A percentile compares a stretch with the other conserved stretches of the same genome.
These are phyloP conservation scores for Margaritispora aquatica DNA, from an alignment of 495 filamentous ascomycete species.

Conservation along the genomic window DNA sequence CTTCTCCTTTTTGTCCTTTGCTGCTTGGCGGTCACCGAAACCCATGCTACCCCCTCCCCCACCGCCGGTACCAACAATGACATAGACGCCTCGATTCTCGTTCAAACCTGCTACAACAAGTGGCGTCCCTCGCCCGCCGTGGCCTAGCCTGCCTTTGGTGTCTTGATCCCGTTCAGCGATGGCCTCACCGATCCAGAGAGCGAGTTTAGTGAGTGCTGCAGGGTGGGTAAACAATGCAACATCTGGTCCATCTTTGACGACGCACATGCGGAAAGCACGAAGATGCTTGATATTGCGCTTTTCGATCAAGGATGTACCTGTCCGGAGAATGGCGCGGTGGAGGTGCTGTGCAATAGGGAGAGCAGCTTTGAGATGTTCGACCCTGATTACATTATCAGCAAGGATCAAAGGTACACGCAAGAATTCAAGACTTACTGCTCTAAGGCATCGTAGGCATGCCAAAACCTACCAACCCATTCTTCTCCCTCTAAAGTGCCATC, in stretches of 20 bases:
- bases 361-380: conserved; percentile 68
- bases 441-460: conserved; percentile 89
- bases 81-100: conserved; percentile 82
- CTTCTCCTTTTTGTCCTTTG: conserved; percentile 52
- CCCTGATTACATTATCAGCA: conserved; percentile 34
- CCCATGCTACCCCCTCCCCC: conserved; percentile 43
- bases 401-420: conserved; percentile 7
- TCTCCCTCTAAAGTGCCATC: conserved; percentile 47
- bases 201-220: conserved; percentile 84
- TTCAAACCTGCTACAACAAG: conserved; percentile 87
- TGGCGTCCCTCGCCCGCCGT: conserved; percentile 68
- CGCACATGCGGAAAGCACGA: conserved; percentile 85
- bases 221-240: conserved; percentile 85
- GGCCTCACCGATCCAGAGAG: conserved; percentile 90
- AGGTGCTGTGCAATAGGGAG: conserved; percentile 83
- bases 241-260: conserved; percentile 93
- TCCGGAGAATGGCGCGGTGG: conserved; percentile 87
- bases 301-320: conserved; percentile 81
- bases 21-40: conserved; percentile 53
- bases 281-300: conserved; percentile 92
- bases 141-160: conserved; percentile 55
- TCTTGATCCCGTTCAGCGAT: conserved; percentile 84
- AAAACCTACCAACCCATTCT: conserved; percentile 74
- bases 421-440: conserved; percentile 44
- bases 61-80: conserved; percentile 82